Percentiles rank a stretch among this genome's conserved stretches.
Conservation (phyloP, 1,139 yeast genomes). For the Pichia sp. region DNA sequence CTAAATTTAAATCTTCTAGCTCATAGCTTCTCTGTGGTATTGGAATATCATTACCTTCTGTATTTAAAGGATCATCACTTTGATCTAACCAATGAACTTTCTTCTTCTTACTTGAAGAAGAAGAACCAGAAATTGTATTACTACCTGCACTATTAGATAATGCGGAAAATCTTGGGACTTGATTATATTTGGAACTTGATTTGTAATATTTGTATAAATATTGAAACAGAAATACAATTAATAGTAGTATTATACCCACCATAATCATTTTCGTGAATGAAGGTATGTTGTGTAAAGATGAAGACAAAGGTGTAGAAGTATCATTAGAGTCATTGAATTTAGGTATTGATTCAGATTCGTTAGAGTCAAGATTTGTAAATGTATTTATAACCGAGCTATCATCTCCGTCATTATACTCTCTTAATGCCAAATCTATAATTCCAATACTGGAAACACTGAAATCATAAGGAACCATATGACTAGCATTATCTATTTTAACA, state of each 20-base stretch:
- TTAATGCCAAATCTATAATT: conserved; percentile 43
- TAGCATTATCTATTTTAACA: conserved; percentile 64
- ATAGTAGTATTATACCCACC: neutral
- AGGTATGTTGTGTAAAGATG: neutral
- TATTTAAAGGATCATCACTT: conserved; percentile 25
- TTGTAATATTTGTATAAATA: neutral
- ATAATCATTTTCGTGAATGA: neutral
- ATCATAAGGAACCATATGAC: conserved; percentile 96
- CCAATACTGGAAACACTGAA: conserved; percentile 65
- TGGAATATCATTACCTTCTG: conserved; percentile 13
- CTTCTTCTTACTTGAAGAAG: conserved; percentile 37
- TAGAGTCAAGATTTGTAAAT: neutral
- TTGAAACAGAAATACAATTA: neutral
- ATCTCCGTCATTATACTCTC: neutral
- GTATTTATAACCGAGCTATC: neutral
- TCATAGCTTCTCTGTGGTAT: neutral
- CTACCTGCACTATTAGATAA: neutral
- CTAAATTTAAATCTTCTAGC: conserved; percentile 6
- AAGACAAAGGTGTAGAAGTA: neutral
- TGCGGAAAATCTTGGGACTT: neutral
- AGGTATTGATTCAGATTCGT: neutral
- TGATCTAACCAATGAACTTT: conserved; percentile 48
- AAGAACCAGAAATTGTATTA: neutral
- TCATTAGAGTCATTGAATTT: neutral
- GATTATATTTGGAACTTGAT: neutral